Base-by-base conservation (phyloP, 768 basidiomycete species). In the Leccinum sublutescens region DNA sequence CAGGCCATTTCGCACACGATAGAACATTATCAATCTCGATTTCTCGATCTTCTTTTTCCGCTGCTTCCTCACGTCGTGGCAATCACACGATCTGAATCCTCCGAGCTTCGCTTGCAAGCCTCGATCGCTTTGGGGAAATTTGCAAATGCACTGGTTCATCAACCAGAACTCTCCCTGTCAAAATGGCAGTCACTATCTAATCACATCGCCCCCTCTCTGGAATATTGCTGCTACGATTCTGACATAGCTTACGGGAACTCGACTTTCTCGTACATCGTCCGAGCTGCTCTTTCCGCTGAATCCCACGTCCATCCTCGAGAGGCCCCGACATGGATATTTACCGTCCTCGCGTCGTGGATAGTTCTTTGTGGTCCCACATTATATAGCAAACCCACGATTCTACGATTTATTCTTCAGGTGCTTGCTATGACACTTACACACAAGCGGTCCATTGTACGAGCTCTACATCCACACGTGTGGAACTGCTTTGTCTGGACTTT, bases 401-500 rank as follows among this genome's bases (percentile, higher is more conserved):
- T 82, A 27, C 77, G 74, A 55, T 73, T 81, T 36, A 65, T 80
- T 47, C 61, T 80, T 14, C 65, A 71, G 6, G 67, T 71, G 9
- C 71, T 84, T 23, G 68, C 65, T 9, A 61, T 68, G 29, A 60
- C 78, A 3, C 64, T 72, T 1, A 64, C 52, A 4, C 77, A 81
- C 59, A 72, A 73, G 50, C 68, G 72, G n/a, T 64, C 68, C 11
- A 53, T 69, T 5, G 70, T 81, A 11, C 74, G 73, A 12, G 66
- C 71, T 17, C 69, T 83, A 8, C 76, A 79, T 47, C 67, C 78
- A 1, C 76, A 76, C 36, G 69, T 81, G 21, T 88, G 85, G 85
- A 76, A 74, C 54, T 77, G 80, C 54, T 72, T 86, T 27, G 70
- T 86, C 21, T 87, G 86, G 85, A 78, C 80, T 2, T 85, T 81